Base-by-base conservation (phyloP, 257 asterid genomes). In the Rubia yunnanensis region DNA sequence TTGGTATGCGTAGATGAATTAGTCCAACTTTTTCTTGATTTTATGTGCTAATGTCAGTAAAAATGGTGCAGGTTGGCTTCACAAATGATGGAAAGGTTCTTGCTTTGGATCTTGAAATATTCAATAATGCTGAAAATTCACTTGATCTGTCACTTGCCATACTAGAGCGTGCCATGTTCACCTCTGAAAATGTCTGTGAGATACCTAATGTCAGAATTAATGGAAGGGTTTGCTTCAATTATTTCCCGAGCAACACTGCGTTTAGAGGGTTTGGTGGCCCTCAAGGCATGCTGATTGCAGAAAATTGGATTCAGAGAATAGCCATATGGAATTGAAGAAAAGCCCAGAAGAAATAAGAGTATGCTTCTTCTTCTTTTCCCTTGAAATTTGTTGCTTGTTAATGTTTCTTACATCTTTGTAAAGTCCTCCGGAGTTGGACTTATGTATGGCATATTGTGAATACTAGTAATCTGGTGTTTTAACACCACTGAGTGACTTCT, bases 181-280 rank as follows among this genome's bases (percentile, higher is more conserved):
- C 84, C 67, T 89, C 99, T 0, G 86, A 89, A 67, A 92, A 89
- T 67, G 97, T 89, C 14, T 92, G 89, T 70, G 97, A 89, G 78
- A 89, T 92, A 64, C 97, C 99, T 9, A 87, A 92, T 81, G 67
- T 92, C 61, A 83, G 86, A 66, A 58, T 92, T 69, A 83, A 65
- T 27, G 99, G 98, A 70, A 85, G 72, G 79, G 97, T 86, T 18
- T 89, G 97, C 83, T 92, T 84, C 80, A 92, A 97, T 60, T 89
- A 92, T 81, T 64, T 85, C 31, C 87, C 97, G 20, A 92, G 99
- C 76, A 92, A 92, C 69, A 92, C 99, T 54, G 99, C 99, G 71
- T 92, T 92, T 66, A 85, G 99, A 71, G 99, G 99, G 52, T 92
- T 89, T 74, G 99, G 99, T 64, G 99, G 97, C 54, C 99, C 99